Evolutionary conservation across 371 early-diverging fungal species (phyloP).

Genomic region (Batkoa obscura): DNA sequence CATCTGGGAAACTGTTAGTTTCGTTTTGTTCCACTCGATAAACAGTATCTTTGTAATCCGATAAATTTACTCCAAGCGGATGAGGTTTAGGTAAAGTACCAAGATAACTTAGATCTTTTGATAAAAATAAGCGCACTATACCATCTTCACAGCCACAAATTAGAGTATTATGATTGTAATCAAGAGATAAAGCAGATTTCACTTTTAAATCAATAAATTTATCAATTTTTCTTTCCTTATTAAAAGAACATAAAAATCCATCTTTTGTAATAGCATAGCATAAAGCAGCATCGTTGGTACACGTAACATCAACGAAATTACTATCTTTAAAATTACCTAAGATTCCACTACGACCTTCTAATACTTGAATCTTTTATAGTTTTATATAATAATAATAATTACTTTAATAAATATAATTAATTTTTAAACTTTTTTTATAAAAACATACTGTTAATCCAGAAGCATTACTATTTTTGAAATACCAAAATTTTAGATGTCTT

Average conservation of each 20-base stretch:
- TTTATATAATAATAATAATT: neutral
- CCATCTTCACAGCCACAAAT: constrained; percentile 59
- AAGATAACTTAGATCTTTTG: constrained; percentile 32
- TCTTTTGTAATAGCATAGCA: constrained; percentile 39
- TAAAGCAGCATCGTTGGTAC: constrained; percentile 16
- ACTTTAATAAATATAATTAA: too few species aligned
- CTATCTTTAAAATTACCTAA: constrained; percentile 44
- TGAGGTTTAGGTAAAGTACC: constrained; percentile 53
- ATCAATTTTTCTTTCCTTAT: constrained; percentile 38
- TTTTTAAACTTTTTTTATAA: too few species aligned
- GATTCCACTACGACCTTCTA: constrained; percentile 56
- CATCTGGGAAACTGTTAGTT: constrained; percentile 31
- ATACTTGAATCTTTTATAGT: constrained; percentile 16
- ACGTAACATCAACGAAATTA: constrained; percentile 48
- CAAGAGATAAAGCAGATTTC: constrained; percentile 38
- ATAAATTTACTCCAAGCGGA: constrained; percentile 41
- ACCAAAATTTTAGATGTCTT: constrained; percentile 68
- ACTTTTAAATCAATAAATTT: constrained; percentile 68
- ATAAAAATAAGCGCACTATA: constrained; percentile 50
- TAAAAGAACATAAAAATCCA: constrained; percentile 47
- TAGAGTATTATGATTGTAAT: constrained; percentile 31
- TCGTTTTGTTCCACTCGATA: too few species aligned
- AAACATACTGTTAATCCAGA: neutral
- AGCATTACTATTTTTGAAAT: constrained; percentile 22
- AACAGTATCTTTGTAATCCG: constrained; percentile 9